Conservation (phyloP, 106 monocot genomes). For the Dendrobium catenatum region DNA sequence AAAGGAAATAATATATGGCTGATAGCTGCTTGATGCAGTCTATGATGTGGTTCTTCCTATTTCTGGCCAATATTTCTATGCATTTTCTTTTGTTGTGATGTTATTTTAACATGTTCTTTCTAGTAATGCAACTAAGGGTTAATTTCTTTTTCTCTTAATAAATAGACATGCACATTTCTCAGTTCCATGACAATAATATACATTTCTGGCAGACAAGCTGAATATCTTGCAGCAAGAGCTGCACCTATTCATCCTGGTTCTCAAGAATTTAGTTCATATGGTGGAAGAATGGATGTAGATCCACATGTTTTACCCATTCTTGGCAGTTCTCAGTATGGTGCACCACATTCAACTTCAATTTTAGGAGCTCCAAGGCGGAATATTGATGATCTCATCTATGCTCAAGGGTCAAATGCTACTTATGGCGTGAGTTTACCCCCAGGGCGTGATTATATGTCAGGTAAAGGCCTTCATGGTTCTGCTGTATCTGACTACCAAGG, state of each 20-base stretch:
- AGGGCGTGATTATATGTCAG: conserved; percentile 71
- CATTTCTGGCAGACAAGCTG: conserved; percentile 99
- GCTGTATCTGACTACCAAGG: conserved; percentile 49
- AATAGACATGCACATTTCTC: conserved; percentile 4
- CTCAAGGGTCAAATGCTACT: conserved; percentile 41
- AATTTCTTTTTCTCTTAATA: neutral
- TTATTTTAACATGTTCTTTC: neutral
- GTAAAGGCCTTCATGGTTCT: conserved; percentile 57
- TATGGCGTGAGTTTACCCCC: conserved; percentile 84
- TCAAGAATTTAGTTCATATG: conserved; percentile 55
- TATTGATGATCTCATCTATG: conserved; percentile 55
- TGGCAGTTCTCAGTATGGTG: conserved; percentile 48
- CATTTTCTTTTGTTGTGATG: neutral
- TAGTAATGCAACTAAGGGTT: neutral
- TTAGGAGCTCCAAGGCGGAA: conserved; percentile 70
- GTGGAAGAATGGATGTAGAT: conserved; percentile 70
- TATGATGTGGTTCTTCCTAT: neutral
- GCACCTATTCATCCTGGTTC: conserved; percentile 53
- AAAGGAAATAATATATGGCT: neutral
- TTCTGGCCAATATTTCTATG: neutral
- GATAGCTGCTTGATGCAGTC: neutral
- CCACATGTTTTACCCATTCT: conserved; percentile 57
- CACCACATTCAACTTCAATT: conserved; percentile 54
- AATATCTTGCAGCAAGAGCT: conserved; percentile 73
- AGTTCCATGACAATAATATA: conserved; percentile 24